These are phyloP conservation scores for Xylariaceae sp. DNA, from an alignment of 2,329 filamentous ascomycete genomes.

Conservation along the genomic window DNA sequence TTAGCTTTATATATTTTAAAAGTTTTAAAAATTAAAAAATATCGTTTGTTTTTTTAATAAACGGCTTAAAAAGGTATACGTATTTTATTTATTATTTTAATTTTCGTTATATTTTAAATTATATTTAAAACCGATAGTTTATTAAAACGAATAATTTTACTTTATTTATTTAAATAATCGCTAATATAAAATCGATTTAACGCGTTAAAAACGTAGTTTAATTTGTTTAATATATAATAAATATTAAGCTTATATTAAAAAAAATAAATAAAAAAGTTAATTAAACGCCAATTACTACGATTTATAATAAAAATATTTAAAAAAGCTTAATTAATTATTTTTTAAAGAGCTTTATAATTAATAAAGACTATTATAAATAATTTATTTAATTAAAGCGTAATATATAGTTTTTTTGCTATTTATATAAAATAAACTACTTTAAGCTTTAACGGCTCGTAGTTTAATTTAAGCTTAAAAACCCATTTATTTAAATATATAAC, in stretches of 20 bases:
- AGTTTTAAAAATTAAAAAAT: neutral
- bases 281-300: neutral
- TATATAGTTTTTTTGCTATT: slow-evolving; percentile 3
- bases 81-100: neutral
- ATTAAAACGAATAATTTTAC: neutral
- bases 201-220: neutral
- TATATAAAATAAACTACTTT: slow-evolving; percentile 2
- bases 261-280: slow-evolving; percentile 3
- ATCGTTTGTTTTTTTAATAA: neutral
- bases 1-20: neutral
- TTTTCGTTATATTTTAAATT: neutral
- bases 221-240: neutral
- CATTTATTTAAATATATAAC: slow-evolving; percentile 3
- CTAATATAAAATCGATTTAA: neutral
- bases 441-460: slow-evolving; percentile 1
- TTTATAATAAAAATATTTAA: neutral
- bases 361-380: neutral
- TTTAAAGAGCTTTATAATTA: slow-evolving; percentile 1
- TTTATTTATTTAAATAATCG: neutral
- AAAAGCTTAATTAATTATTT: neutral
- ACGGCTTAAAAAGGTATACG: neutral
- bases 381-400: slow-evolving; percentile 1
- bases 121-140: slow-evolving; percentile 1
- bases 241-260: slow-evolving; percentile 1
- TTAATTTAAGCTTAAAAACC: slow-evolving; percentile 1